Evolutionary conservation across 1,284 basidiomycete species (phyloP).

Genomic region (Sutorius eximius): DNA sequence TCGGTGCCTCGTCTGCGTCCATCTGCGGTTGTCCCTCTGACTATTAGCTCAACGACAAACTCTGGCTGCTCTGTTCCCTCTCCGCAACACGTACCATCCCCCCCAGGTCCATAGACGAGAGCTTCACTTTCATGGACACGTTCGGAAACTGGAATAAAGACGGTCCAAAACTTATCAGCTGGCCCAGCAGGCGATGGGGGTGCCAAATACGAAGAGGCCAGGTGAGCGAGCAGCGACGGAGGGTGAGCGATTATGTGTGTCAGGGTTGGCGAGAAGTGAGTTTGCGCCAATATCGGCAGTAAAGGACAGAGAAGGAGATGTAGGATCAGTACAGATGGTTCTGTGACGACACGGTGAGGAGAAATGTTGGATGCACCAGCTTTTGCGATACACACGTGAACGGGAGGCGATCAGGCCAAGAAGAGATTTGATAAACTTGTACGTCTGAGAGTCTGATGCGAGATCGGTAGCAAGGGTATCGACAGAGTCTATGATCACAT

Average conservation of each 20-base stretch:
- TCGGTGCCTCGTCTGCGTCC: conserved; percentile 55
- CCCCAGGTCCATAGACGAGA: conserved; percentile 57
- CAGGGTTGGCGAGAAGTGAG: conserved; percentile 66
- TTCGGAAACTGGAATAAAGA: conserved; percentile 67
- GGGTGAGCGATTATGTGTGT: conserved; percentile 68
- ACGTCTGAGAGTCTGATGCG: conserved; percentile 52
- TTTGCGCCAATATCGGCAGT: conserved; percentile 55
- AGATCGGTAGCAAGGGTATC: conserved; percentile 62
- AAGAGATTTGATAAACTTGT: conserved; percentile 50
- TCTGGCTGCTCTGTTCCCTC: conserved; percentile 35
- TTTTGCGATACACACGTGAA: conserved; percentile 40
- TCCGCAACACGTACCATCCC: conserved; percentile 48
- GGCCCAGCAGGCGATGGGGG: conserved; percentile 63
- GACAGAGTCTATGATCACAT: conserved; percentile 65
- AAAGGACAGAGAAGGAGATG: conserved; percentile 59
- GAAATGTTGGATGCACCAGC: conserved; percentile 4
- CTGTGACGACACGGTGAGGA: conserved; percentile 35
- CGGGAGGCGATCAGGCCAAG: conserved; percentile 45
- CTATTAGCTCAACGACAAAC: conserved; percentile 62
- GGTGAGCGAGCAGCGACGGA: conserved; percentile 57
- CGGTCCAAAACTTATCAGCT: conserved; percentile 70
- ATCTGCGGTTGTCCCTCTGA: conserved; percentile 42
- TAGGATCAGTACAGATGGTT: conserved; percentile 63
- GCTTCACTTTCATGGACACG: conserved; percentile 58
- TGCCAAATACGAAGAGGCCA: conserved; percentile 66